Percentiles rank a stretch among this genome's conserved stretches.
Evolutionary conservation across 768 basidiomycete genomes (phyloP).

Genomic region (Naematelia encephala): DNA sequence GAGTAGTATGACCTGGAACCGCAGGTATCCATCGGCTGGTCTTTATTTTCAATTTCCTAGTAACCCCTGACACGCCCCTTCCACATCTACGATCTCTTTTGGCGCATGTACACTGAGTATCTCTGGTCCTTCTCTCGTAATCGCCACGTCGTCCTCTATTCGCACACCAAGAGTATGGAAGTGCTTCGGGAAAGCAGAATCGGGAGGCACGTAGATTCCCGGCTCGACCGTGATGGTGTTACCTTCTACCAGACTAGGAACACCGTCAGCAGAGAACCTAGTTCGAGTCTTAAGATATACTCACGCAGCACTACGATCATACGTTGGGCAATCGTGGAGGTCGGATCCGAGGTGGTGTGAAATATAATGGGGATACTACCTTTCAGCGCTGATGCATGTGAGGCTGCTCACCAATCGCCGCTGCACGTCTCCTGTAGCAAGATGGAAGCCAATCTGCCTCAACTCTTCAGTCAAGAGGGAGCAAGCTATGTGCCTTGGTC

Average conservation of each 20-base stretch:
- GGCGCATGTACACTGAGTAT: conserved; percentile 48
- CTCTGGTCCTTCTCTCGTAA: conserved; percentile 40
- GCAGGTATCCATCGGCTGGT: no score
- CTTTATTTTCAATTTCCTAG: conserved; percentile 12
- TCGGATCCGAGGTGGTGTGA: conserved; percentile 93
- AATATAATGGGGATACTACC: conserved; percentile 80
- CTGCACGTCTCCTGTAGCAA: conserved; percentile 64
- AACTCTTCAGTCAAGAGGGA: conserved; percentile 68
- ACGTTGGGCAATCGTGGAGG: conserved; percentile 71
- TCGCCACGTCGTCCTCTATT: conserved; percentile 62
- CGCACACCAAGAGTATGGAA: conserved; percentile 91
- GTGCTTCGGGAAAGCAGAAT: conserved; percentile 70
- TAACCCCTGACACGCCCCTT: conserved; percentile 47
- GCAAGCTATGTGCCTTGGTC: conserved; percentile 53
- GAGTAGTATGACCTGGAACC: no score
- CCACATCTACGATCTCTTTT: conserved; percentile 51
- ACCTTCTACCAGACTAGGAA: conserved; percentile 62
- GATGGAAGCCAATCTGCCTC: conserved; percentile 69
- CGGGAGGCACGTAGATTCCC: conserved; percentile 85
- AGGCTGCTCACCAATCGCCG: conserved; percentile 54
- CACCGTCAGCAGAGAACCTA: conserved; percentile 8
- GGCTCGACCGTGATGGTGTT: conserved; percentile 87
- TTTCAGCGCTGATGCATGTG: neutral
- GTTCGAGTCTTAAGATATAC: conserved; percentile 11
- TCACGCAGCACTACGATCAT: conserved; percentile 47